Evolutionary conservation across 1,284 basidiomycete genomes (phyloP).

Genomic region (Ustilago crameri): DNA sequence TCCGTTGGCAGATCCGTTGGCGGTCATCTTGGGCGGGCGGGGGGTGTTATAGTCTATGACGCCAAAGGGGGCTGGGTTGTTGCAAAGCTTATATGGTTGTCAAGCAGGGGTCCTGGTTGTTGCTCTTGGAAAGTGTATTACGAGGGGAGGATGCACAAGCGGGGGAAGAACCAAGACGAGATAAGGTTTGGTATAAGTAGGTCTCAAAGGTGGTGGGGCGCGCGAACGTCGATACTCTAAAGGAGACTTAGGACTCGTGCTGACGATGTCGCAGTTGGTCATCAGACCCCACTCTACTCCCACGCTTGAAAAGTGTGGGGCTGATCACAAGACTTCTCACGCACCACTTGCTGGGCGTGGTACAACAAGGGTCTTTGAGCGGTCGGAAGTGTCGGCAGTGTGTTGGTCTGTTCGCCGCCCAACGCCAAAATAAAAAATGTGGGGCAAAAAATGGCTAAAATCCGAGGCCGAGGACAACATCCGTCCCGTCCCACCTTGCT

Average conservation of each 20-base stretch:
- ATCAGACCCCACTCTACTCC: background rate
- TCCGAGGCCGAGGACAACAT: conserved; percentile 38
- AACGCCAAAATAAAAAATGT: conserved; percentile 5
- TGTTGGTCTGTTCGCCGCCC: background rate
- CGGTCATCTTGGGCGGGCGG: conserved; percentile 12
- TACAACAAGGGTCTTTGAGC: background rate
- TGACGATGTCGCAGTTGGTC: conserved; percentile 16
- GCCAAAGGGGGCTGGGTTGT: too few relatives aligned
- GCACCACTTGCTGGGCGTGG: background rate
- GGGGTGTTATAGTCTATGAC: background rate
- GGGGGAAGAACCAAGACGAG: background rate
- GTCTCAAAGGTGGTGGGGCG: background rate
- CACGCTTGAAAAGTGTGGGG: conserved; percentile 1
- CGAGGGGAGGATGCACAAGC: too few relatives aligned
- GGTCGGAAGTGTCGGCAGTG: background rate
- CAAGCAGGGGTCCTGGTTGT: too few relatives aligned
- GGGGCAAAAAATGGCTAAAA: conserved; percentile 31
- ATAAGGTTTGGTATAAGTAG: background rate
- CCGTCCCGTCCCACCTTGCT: conserved; percentile 5
- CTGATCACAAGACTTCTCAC: conserved; percentile 3
- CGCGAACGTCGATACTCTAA: background rate
- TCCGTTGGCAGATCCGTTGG: conserved; percentile 13
- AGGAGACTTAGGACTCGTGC: conserved; percentile 1
- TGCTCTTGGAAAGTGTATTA: too few relatives aligned
- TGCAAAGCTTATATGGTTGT: too few relatives aligned